These are phyloP conservation scores for Hordeum marinum DNA, from an alignment of 176 grass and related monocot species.

Conservation along the genomic window DNA sequence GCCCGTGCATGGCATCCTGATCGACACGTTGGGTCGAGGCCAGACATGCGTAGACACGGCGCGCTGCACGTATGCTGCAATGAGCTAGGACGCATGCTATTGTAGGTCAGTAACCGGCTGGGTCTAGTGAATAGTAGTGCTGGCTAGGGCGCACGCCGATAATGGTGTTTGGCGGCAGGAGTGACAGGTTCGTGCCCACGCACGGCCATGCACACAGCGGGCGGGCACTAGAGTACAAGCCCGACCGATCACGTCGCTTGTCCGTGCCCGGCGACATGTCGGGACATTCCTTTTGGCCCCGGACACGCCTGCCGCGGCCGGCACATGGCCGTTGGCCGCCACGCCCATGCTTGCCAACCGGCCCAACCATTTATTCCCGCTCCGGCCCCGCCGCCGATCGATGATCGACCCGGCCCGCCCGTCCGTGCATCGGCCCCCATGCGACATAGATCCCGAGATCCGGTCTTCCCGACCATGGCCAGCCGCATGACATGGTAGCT, in stretches of 20 bases:
- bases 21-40: background rate
- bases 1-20: background rate
- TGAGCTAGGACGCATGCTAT: background rate
- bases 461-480: background rate
- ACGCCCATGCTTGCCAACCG: background rate
- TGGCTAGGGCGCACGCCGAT: background rate
- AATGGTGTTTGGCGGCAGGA: background rate
- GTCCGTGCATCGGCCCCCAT: background rate
- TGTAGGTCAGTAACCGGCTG: background rate
- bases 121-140: background rate
- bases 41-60: no score
- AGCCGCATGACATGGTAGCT: background rate
- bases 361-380: background rate
- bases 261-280: slow-evolving; percentile 34
- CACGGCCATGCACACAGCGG: background rate
- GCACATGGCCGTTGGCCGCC: slow-evolving; percentile 19
- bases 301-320: background rate
- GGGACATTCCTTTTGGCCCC: slow-evolving; percentile 35
- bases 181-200: background rate
- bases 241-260: slow-evolving; percentile 31
- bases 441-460: slow-evolving; percentile 5
- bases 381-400: background rate
- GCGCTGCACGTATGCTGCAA: background rate
- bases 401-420: no score
- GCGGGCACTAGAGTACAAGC: background rate